Evolutionary conservation across 345 rosid species (phyloP), one percentile per base, ranked within the genome.

Genomic region (Linum lewisii): DNA sequence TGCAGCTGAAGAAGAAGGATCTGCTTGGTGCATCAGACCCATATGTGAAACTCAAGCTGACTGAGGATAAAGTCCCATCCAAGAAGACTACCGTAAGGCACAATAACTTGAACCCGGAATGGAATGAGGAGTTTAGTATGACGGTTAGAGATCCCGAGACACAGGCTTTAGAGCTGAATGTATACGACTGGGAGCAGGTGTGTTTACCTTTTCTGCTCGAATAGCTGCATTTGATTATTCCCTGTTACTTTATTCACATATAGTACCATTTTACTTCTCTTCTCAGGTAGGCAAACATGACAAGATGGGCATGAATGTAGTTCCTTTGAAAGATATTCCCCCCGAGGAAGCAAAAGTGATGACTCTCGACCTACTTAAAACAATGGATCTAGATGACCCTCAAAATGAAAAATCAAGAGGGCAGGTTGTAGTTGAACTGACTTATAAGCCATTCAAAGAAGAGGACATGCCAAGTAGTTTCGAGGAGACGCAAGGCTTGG

Each of bases 121-220:
- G 99, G 99, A 85, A 89, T 56, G 92, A 93, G 71, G 94, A 89
- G 67, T 84, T 79, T 38, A 80, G 77, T 73, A 49, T 93, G 24
- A 74, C 79, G 14, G 86, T 93, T 61, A 86, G 78, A 79, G 95
- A 93, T 69, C 97, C 94, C 21, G 66, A 81, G 71, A 67, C 87
- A 36, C 97, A 93, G 77, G 66, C 78, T 36, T 52, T 87, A 22
- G 82, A 83, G 76, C 67, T 89, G 60, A 58, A n/a, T 75, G 92
- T 89, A 63, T 85, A 75, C 67, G 99, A 93, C 63, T 93, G 99
- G 99, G 99, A 93, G 79, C 89, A 93, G 99, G 95, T 78, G 95
- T 78, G 47, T 42, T 66, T 34, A 55, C 15, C 21, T 36, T 24
- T 24, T 59, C 34, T 8, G 7, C 34, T 16, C 19, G 18, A 19